phyloP scores from a whole-genome alignment of 768 basidiomycete species.

The Mycena leptocephala region DNA sequence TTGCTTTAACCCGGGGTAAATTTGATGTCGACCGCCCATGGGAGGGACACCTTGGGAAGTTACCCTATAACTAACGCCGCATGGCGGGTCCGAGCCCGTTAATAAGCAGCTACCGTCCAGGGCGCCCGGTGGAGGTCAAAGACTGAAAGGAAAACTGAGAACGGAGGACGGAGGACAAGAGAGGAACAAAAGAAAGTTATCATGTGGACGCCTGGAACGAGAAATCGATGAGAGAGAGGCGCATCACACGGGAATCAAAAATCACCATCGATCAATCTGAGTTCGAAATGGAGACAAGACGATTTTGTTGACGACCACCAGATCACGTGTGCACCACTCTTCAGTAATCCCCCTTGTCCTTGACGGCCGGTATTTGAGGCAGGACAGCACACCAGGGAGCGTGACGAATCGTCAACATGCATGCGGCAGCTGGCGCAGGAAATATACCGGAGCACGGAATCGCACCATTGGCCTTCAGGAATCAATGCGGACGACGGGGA shows the following conservation, averaged over 20 bases:
- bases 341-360: not conserved
- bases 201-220: no score
- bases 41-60: no score
- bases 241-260: not conserved
- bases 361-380: not conserved
- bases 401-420: not conserved
- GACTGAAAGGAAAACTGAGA: no score
- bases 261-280: conserved; percentile 17
- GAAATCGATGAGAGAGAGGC: not conserved
- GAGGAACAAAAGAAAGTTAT: no score
- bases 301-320: not conserved
- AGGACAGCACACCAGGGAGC: not conserved
- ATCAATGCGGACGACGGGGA: conserved; percentile 12
- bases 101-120: no score
- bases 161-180: no score
- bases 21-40: no score
- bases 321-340: not conserved
- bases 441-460: not conserved
- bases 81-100: no score
- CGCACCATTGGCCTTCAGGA: not conserved
- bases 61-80: no score
- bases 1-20: no score
- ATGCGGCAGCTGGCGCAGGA: not conserved
- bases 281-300: not conserved
- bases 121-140: no score